Evolutionary conservation across 805 yeast species (phyloP).

Genomic region (Allodekkera sacchari): DNA sequence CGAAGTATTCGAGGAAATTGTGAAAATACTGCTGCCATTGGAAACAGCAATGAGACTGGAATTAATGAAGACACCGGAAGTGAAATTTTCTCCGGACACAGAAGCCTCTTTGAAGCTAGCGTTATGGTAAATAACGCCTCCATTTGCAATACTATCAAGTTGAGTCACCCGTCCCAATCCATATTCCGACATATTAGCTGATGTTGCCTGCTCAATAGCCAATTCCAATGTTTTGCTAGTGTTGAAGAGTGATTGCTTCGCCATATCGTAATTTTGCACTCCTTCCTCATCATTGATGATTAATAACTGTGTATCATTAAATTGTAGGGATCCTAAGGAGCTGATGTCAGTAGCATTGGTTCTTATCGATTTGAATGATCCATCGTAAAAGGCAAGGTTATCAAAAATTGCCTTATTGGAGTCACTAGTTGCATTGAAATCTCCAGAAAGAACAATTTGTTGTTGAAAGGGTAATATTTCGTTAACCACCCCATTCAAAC

Average conservation of each 20-base stretch:
- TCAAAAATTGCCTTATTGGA: constrained; percentile 18
- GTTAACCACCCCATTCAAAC: constrained; percentile 32
- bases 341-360: constrained; percentile 16
- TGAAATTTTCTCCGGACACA: background rate
- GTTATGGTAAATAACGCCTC: too few species aligned
- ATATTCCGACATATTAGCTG: too few species aligned
- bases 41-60: constrained; percentile 46
- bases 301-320: constrained; percentile 33
- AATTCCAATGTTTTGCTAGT: too few species aligned
- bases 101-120: too few species aligned
- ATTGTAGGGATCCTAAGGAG: constrained; percentile 17
- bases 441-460: constrained; percentile 39
- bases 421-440: constrained; percentile 17
- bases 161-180: too few species aligned
- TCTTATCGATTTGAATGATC: constrained; percentile 32
- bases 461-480: constrained; percentile 15
- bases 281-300: constrained; percentile 32
- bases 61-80: constrained; percentile 37
- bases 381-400: constrained; percentile 28
- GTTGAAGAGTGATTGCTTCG: too few species aligned
- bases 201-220: too few species aligned
- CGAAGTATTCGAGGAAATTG: constrained; percentile 3
- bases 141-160: too few species aligned
- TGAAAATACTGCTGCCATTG: constrained; percentile 33
- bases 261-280: too few species aligned